Percentiles rank a stretch among this genome's conserved stretches.
Evolutionary conservation across 129 eudicot species (phyloP).

Genomic region (Deinandra increscens): DNA sequence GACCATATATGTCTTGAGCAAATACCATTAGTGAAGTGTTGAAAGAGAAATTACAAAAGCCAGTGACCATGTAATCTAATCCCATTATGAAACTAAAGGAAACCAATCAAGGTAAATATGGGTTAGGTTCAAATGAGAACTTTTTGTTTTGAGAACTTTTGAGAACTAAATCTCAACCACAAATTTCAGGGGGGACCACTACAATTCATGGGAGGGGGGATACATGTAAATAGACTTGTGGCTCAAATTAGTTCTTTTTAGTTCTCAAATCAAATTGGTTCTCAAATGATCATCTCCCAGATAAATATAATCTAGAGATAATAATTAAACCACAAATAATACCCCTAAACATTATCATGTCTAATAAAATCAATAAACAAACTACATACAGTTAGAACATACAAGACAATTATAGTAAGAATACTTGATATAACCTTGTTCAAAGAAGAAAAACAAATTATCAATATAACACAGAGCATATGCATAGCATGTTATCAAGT

Average conservation of each 20-base stretch:
- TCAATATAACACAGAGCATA: constrained; percentile 12
- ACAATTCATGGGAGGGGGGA: too few species aligned
- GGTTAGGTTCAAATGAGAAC: too few species aligned
- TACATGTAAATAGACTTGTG: too few species aligned
- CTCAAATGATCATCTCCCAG: too few species aligned
- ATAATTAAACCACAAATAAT: not conserved
- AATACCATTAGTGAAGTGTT: not conserved
- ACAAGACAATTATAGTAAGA: not conserved
- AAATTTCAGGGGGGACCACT: too few species aligned
- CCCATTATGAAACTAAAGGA: not conserved
- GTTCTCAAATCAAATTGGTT: too few species aligned
- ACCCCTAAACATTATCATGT: not conserved
- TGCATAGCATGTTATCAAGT: constrained; percentile 28
- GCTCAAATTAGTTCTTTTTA: too few species aligned
- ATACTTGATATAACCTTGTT: not conserved
- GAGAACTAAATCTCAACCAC: too few species aligned
- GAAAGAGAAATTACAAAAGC: not conserved
- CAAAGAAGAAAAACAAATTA: constrained; percentile 19
- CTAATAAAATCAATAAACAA: not conserved
- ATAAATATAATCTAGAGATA: not conserved
- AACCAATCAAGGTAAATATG: not conserved
- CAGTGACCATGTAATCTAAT: not conserved
- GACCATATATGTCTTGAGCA: not conserved
- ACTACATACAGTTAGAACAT: not conserved
- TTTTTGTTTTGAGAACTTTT: too few species aligned